Base-by-base conservation (phyloP, 306 rosid species). In the Medicago arabica region DNA sequence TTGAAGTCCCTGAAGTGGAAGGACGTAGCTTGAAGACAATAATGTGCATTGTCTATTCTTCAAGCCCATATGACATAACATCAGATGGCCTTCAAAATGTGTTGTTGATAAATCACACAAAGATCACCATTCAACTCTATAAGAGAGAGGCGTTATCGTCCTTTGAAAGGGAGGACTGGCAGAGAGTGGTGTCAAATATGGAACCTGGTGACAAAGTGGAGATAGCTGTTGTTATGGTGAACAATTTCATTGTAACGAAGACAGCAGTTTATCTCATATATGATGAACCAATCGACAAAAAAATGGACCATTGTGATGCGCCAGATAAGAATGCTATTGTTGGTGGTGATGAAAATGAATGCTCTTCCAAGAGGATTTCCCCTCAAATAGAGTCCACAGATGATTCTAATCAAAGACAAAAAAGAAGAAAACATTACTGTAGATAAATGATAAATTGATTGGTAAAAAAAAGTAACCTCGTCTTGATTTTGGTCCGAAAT, bases 101-200 rank as follows among this genome's bases (percentile, higher is more conserved):
- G 23, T 21, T 21, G 23, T 1, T 21, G 23, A 21, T 21, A 21
- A 21, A 21, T 21, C 23, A 21, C 23, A 21, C 23, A 21, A 21
- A 21, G 23, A 21, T 1, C 23, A 21, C 23, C 23, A 21, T 21
- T 21, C 23, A 21, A 21, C 1, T 21, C 23, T 47, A 57, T 58
- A 74, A 72, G 62, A n/a, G 31, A 55, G 67, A 55, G 3, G 31
- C 69, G 17, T 7, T 79, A 43, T 11, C 43, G 57, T 72, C 62
- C 50, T 65, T 55, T 34, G 63, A 54, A 19, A 59, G 67, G n/a
- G 71, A 67, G 8, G 75, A 79, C 6, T 64, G 83, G 83, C 67
- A 63, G 17, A 64, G 10, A 34, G 49, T 79, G 6, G 8, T 71
- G 28, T 40, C 74, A 78, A 60, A 50, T 19, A 34, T 61, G 11